These are phyloP conservation scores for Aspergillus olivimuriae DNA, from an alignment of 495 filamentous ascomycete species.

Conservation along the genomic window DNA sequence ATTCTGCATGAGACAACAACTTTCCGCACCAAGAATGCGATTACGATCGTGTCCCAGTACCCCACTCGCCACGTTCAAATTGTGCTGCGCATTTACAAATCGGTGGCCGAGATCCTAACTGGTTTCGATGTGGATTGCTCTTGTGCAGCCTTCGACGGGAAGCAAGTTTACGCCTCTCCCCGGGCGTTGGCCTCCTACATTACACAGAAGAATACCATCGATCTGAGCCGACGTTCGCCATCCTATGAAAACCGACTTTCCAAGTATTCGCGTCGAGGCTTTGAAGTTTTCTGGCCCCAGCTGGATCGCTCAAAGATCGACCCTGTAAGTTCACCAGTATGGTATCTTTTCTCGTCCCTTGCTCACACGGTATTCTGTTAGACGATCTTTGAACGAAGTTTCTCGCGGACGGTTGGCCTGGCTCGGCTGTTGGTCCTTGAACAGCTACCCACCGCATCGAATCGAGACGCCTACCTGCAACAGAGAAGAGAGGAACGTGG, in stretches of 20 bases:
- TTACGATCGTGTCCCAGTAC: slow-evolving; percentile 78
- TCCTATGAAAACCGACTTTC: slow-evolving; percentile 85
- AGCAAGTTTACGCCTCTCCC: slow-evolving; percentile 66
- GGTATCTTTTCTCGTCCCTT: too few relatives aligned
- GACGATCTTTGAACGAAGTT: slow-evolving; percentile 78
- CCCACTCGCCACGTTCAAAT: slow-evolving; percentile 77
- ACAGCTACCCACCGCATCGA: slow-evolving; percentile 56
- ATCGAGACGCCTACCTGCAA: slow-evolving; percentile 60
- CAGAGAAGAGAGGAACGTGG: slow-evolving; percentile 65
- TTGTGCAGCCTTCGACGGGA: slow-evolving; percentile 71
- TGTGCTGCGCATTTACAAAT: slow-evolving; percentile 77
- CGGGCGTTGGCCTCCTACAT: slow-evolving; percentile 67
- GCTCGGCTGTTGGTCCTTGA: slow-evolving; percentile 76
- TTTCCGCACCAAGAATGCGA: slow-evolving; percentile 72
- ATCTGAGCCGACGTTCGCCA: slow-evolving; percentile 70
- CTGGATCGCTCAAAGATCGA: slow-evolving; percentile 68
- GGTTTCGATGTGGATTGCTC: slow-evolving; percentile 84
- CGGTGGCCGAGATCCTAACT: slow-evolving; percentile 71
- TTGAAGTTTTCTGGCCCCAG: slow-evolving; percentile 71
- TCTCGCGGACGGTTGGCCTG: slow-evolving; percentile 65
- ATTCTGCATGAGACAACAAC: slow-evolving; percentile 72
- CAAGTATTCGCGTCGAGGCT: slow-evolving; percentile 77
- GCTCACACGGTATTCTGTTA: slow-evolving; percentile 11
- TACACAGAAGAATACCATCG: slow-evolving; percentile 73
- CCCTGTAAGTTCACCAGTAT: slow-evolving; percentile 44